Evolutionary conservation across 176 grass and related monocot genomes (phyloP).

Genomic region (Sorghum bicolor): DNA sequence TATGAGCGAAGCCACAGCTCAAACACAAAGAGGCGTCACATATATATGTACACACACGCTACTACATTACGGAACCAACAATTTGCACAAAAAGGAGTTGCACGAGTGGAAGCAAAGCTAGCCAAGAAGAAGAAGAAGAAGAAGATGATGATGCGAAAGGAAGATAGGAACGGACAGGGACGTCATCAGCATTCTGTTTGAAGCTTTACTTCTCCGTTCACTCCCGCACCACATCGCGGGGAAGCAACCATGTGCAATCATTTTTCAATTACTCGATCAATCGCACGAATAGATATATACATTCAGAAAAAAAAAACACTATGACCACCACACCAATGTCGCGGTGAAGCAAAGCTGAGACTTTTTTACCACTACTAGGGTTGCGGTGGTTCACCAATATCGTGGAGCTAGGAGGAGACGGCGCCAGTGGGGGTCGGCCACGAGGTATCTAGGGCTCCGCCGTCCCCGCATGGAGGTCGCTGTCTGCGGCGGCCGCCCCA

Average conservation of each 20-base stretch:
- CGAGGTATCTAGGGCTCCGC: not conserved
- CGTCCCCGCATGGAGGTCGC: not conserved
- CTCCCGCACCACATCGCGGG: slow-evolving; percentile 5
- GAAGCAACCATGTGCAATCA: slow-evolving; percentile 24
- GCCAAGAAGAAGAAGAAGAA: not conserved
- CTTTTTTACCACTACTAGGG: not conserved
- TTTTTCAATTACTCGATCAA: not conserved
- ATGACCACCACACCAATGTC: not conserved
- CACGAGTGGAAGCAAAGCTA: slow-evolving; percentile 48
- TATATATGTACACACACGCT: slow-evolving; percentile 8
- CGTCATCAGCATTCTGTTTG: slow-evolving; percentile 34
- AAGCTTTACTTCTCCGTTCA: slow-evolving; percentile 39
- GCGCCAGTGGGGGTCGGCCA: not conserved
- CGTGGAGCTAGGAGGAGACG: not conserved
- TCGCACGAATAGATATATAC: not conserved
- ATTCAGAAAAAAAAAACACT: not conserved
- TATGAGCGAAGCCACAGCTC: not conserved
- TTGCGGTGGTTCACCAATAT: slow-evolving; percentile 13
- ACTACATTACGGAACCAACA: slow-evolving; percentile 8
- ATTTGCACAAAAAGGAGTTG: slow-evolving; percentile 34
- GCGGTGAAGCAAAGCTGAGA: slow-evolving; percentile 7
- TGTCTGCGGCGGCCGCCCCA: not conserved
- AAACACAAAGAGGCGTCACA: slow-evolving; percentile 9
- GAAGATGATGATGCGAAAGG: not conserved
- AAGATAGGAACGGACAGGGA: slow-evolving; percentile 29